Conservation (phyloP, 1,139 yeast species). For the Saccharomycopsis crataegensis region DNA sequence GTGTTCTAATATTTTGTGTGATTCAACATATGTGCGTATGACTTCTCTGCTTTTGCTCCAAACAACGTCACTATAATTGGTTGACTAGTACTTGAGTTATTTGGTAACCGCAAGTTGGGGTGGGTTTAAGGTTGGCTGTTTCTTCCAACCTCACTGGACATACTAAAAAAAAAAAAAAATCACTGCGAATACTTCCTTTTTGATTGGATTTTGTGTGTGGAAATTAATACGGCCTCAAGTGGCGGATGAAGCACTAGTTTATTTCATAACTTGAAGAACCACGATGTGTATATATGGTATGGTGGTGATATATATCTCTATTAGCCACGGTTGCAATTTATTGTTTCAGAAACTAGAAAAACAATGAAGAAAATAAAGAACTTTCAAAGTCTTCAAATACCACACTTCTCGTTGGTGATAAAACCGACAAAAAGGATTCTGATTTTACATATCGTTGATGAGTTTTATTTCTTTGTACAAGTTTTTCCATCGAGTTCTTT, state of each 20-base stretch:
- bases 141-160: constrained; percentile 51
- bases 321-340: constrained; percentile 20
- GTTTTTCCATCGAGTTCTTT: too few species aligned
- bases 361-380: constrained; percentile 25
- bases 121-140: constrained; percentile 28
- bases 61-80: constrained; percentile 29
- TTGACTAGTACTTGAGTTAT: constrained; percentile 31
- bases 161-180: constrained; percentile 53
- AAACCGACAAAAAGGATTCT: constrained; percentile 43
- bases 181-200: constrained; percentile 35
- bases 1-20: too few species aligned
- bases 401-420: constrained; percentile 33
- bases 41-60: constrained; percentile 20
- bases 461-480: too few species aligned
- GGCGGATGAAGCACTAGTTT: constrained; percentile 40
- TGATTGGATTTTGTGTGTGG: constrained; percentile 53
- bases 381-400: constrained; percentile 22
- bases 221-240: constrained; percentile 52
- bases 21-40: too few species aligned
- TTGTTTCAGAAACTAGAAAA: constrained; percentile 29
- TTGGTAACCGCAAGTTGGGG: constrained; percentile 28
- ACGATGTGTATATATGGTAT: constrained; percentile 36
- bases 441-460: constrained; percentile 30
- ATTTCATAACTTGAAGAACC: constrained; percentile 37
- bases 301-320: too few species aligned